phyloP scores from a whole-genome alignment of 345 rosid genomes.

The Heritiera fomes region DNA sequence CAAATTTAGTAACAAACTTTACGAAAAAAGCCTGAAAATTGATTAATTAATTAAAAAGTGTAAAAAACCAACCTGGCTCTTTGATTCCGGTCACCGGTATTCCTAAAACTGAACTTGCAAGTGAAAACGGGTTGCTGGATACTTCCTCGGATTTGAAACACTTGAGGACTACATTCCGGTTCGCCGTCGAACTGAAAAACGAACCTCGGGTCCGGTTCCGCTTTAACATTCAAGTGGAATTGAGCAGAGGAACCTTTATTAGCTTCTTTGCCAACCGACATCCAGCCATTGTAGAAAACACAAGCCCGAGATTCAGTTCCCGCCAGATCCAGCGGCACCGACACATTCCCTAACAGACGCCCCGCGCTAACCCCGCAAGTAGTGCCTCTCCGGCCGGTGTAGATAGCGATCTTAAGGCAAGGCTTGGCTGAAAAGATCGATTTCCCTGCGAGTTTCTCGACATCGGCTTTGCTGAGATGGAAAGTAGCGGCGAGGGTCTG shows the following conservation, averaged over 20 bases:
- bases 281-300: constrained; percentile 79
- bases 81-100: constrained; percentile 63
- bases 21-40: neutral
- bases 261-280: constrained; percentile 60
- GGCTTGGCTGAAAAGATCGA: constrained; percentile 62
- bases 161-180: constrained; percentile 96
- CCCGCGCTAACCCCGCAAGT: constrained; percentile 78
- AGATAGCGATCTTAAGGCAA: constrained; percentile 57
- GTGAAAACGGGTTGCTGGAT: constrained; percentile 92
- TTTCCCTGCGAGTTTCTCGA: constrained; percentile 54
- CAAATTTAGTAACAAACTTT: constrained; percentile 10
- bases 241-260: constrained; percentile 54
- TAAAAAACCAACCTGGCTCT: constrained; percentile 60
- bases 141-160: constrained; percentile 81
- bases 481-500: constrained; percentile 65
- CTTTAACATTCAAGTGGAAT: constrained; percentile 70
- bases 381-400: constrained; percentile 71
- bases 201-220: constrained; percentile 91
- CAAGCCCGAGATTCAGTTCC: constrained; percentile 52
- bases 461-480: constrained; percentile 67
- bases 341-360: constrained; percentile 64
- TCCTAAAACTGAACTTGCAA: constrained; percentile 85
- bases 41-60: neutral
- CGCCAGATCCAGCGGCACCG: constrained; percentile 74
- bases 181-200: constrained; percentile 98